Percentiles rank a stretch among this genome's conserved stretches.
phyloP scores from a whole-genome alignment of 306 rosid species.

The Lithocarpus polystachyus region DNA sequence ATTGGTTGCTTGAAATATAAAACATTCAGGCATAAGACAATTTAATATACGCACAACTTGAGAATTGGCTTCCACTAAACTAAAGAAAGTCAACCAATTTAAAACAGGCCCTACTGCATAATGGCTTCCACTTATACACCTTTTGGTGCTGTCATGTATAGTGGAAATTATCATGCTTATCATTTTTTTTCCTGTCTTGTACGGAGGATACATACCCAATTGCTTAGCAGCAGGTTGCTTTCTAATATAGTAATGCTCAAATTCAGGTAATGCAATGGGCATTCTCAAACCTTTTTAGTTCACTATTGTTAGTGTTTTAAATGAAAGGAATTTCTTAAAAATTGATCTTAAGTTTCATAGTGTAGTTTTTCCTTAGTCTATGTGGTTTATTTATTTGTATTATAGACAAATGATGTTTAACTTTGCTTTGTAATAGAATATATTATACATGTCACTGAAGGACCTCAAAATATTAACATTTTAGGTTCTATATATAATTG shows the following conservation, averaged over 20 bases:
- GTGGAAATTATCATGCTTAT: too few species aligned
- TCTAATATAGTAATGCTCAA: not conserved
- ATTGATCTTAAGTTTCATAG: not conserved
- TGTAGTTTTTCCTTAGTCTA: not conserved
- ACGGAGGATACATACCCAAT: too few species aligned
- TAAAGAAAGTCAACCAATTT: too few species aligned
- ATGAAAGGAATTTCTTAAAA: not conserved
- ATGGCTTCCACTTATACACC: too few species aligned
- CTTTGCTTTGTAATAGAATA: not conserved
- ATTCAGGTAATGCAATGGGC: not conserved
- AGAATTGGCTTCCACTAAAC: too few species aligned
- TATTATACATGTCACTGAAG: not conserved
- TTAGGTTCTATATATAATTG: not conserved
- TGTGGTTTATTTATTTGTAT: not conserved
- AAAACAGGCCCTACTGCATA: too few species aligned
- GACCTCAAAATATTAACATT: not conserved
- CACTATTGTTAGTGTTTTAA: not conserved
- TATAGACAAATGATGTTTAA: not conserved
- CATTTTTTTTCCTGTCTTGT: too few species aligned
- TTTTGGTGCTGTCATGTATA: too few species aligned
- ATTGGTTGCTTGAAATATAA: too few species aligned
- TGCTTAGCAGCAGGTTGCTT: not conserved
- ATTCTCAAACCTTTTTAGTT: not conserved
- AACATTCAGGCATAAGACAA: too few species aligned
- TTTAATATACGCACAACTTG: too few species aligned